Conservation (phyloP, 2,329 filamentous ascomycete genomes). For the Pseudocercospora fuligena region DNA sequence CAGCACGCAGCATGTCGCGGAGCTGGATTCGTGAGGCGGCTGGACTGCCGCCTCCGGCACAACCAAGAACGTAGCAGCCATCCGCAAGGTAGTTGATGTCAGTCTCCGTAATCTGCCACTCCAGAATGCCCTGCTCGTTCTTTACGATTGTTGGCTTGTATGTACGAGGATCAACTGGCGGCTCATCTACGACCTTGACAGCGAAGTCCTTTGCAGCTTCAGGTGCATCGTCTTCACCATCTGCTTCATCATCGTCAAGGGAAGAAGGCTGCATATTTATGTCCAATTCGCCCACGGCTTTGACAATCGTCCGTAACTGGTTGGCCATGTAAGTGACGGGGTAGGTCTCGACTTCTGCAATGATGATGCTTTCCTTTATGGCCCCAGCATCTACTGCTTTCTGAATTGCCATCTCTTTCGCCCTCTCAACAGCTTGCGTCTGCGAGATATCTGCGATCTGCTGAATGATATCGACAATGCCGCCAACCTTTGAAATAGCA, state of each 20-base stretch:
- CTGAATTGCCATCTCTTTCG: constrained; percentile 44
- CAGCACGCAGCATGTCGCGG: constrained; percentile 56
- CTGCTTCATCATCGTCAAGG: constrained; percentile 28
- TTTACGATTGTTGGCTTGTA: constrained; percentile 52
- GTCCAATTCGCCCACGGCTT: constrained; percentile 41
- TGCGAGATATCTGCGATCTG: constrained; percentile 47
- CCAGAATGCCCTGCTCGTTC: constrained; percentile 49
- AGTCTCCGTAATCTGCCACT: constrained; percentile 63
- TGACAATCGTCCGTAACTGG: constrained; percentile 40
- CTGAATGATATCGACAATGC: constrained; percentile 59
- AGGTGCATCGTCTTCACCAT: constrained; percentile 20
- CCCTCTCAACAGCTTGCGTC: constrained; percentile 47
- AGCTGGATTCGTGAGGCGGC: constrained; percentile 59
- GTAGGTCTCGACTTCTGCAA: constrained; percentile 53
- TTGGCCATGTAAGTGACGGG: constrained; percentile 44
- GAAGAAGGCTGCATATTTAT: constrained; percentile 29
- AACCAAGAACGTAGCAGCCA: constrained; percentile 66
- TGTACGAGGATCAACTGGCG: constrained; percentile 33
- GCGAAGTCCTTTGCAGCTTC: constrained; percentile 40
- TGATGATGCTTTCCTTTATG: constrained; percentile 45
- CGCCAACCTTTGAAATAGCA: constrained; percentile 61
- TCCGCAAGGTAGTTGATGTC: constrained; percentile 63
- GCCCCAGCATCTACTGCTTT: constrained; percentile 43
- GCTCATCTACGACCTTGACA: constrained; percentile 40
- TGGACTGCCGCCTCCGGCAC: constrained; percentile 63